Base-by-base conservation (phyloP, 2,329 filamentous ascomycete genomes). In the Hymenoscyphus occultus region DNA sequence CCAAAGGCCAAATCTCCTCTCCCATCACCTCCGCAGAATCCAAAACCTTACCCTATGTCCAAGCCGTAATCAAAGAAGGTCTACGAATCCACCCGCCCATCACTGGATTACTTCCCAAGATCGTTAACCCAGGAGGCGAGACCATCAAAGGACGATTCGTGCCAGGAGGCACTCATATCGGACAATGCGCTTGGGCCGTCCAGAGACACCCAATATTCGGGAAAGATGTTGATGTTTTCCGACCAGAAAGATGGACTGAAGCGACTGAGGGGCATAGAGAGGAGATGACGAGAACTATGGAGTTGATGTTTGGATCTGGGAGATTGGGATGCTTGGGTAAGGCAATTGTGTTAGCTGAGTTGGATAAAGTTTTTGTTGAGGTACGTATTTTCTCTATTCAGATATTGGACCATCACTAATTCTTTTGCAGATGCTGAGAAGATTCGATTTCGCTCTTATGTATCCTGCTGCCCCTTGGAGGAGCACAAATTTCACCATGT, bases 161-260 rank as follows among this genome's bases (percentile, higher is more conserved):
- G 12, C 70, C 70, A 1, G 68, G 61, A 14, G 71, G 70, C 4
- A 70, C 67, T 1, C 58, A 61, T 5, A 69, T 72, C 31, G 76
- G 75, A 74, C 76, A 1, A 71, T 80, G 10, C 75, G 76, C 16
- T 71, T 75, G 1, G 70, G 73, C 42, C 5, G 12, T 54, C 14
- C 32, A 54, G 19, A 32, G 28, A 39, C 56, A 57, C 31, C 56
- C 13, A 9, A 70, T 79, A 0, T 80, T 74, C 70, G 79, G 78
- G 7, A 14, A 61, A 0, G 78, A 80, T 28, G 71, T 78, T 2
- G 72, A 77, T 40, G 64, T 77, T 0, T 85, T 80, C 69, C 74
- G 78, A 28, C 83, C 83, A 0, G 82, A 82, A 60, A 76, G 83
- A 56, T 85, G 82, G 81, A 68, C 85, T 2, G 75, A 80, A 0